Percentiles rank a stretch among this genome's conserved stretches.
Conservation (phyloP, 2,329 filamentous ascomycete species). For the Fusarium sp. region DNA sequence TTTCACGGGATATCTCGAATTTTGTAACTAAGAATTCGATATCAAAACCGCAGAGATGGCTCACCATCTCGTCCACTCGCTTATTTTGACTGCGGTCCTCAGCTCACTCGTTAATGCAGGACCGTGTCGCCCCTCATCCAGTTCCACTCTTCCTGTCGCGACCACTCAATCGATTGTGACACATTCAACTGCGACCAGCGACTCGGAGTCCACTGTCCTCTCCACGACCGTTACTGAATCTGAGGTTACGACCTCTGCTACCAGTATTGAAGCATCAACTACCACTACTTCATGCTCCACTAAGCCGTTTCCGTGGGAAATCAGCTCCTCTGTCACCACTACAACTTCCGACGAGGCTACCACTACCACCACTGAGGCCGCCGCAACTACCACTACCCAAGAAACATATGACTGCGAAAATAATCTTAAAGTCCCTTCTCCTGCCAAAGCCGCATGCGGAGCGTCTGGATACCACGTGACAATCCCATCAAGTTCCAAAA, state of each 20-base stretch:
- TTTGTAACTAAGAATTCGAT: not conserved
- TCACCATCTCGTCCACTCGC: constrained; percentile 27
- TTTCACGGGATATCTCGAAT: not conserved
- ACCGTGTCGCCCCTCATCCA: constrained; percentile 21
- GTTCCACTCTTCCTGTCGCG: not conserved
- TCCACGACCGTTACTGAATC: not conserved
- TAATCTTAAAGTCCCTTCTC: not conserved
- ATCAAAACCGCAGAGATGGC: constrained; percentile 5
- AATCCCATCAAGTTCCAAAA: not conserved
- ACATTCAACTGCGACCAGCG: too few relatives aligned
- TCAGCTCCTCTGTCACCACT: not conserved
- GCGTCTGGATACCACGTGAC: too few relatives aligned
- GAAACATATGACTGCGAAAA: not conserved
- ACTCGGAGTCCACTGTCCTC: not conserved
- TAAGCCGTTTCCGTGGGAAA: not conserved
- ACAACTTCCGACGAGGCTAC: not conserved
- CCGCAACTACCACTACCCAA: too few relatives aligned
- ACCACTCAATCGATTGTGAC: not conserved
- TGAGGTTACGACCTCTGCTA: not conserved
- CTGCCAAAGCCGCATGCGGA: not conserved
- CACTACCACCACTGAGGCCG: too few relatives aligned
- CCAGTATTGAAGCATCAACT: not conserved
- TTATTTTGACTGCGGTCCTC: constrained; percentile 16
- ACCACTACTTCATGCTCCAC: not conserved
- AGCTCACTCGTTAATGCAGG: constrained; percentile 15